Base-by-base conservation (phyloP, 176 grass and related monocot species). In the Eragrostis curvula region DNA sequence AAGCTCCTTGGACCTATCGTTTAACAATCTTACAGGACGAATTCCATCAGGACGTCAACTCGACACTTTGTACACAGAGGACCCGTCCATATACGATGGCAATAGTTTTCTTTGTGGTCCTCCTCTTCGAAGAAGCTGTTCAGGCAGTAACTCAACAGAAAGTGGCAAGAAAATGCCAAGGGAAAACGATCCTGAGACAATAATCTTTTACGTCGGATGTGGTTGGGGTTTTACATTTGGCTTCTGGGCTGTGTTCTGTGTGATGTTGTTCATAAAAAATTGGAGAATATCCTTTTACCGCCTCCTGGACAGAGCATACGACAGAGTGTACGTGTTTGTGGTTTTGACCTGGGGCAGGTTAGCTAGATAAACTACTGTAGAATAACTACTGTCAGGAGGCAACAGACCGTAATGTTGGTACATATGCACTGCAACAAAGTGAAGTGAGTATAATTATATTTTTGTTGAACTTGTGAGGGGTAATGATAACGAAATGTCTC, bases 11-110 rank as follows among this genome's bases (percentile, higher is more conserved):
- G 80, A 91, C 3, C 24, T 91, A 7, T 91, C 89, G 0, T 77
- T 81, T 14, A 91, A 91, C 18, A 85, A 87, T 39, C 66, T 87
- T 2, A 51, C 71, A 3, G 85, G 85, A 69, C 82, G 5, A 49
- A 82, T 91, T 14, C 85, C 81, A 21, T 45, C 56, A 2, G 77
- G 85, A 36, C 6, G 55, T 1, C 89, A 91, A 45, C 45, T 91
- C 1, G 73, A 85, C 21, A 85, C 47, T 14, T 24, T 91, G 2
- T 78, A 65, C 61, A 3, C 59, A 16, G 28, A 5, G 68, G 63
- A 83, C 48, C 52, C 85, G 14, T 82, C 78, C 0, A 68, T 78
- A 3, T 91, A 88, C n/a, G 56, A 8, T 6, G 81, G 89, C 8
- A 91, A 91, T 40, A n/a, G 4, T 17, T 28, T 66, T 16, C 44